Evolutionary conservation across 2,329 filamentous ascomycete species (phyloP).

Genomic region (Botryotinia narcissicola): DNA sequence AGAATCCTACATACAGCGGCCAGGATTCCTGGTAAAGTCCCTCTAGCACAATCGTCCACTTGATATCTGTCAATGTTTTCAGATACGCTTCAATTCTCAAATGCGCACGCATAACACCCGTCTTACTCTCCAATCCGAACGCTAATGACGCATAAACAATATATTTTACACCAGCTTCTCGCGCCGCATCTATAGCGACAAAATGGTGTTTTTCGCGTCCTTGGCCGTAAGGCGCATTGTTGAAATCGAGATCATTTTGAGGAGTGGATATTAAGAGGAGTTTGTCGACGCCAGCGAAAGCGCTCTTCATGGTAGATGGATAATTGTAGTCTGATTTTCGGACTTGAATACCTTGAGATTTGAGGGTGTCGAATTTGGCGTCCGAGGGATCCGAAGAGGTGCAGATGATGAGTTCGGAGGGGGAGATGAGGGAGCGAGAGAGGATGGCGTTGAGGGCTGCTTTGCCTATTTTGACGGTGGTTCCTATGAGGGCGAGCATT

Average conservation of each 20-base stretch:
- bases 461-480: slow-evolving; percentile 27
- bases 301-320: slow-evolving; percentile 8
- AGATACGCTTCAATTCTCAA: slow-evolving; percentile 31
- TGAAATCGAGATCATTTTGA: slow-evolving; percentile 37
- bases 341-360: slow-evolving; percentile 24
- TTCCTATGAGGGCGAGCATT: slow-evolving; percentile 23
- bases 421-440: slow-evolving; percentile 14
- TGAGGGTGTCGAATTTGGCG: slow-evolving; percentile 41
- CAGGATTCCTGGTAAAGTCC: slow-evolving; percentile 35
- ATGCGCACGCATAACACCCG: slow-evolving; percentile 31
- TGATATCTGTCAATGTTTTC: not conserved
- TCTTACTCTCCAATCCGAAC: slow-evolving; percentile 23
- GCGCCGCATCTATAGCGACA: slow-evolving; percentile 36
- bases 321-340: slow-evolving; percentile 24
- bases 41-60: slow-evolving; percentile 32
- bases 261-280: slow-evolving; percentile 40
- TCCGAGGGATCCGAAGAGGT: slow-evolving; percentile 20
- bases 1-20: slow-evolving; percentile 34
- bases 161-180: slow-evolving; percentile 38
- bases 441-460: slow-evolving; percentile 24
- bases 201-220: slow-evolving; percentile 29
- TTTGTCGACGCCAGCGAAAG: slow-evolving; percentile 22
- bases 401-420: slow-evolving; percentile 23
- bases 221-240: slow-evolving; percentile 41
- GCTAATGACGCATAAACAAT: slow-evolving; percentile 40